Base-by-base conservation (phyloP, 208 protist species). In the Crithidia bombi region DNA sequence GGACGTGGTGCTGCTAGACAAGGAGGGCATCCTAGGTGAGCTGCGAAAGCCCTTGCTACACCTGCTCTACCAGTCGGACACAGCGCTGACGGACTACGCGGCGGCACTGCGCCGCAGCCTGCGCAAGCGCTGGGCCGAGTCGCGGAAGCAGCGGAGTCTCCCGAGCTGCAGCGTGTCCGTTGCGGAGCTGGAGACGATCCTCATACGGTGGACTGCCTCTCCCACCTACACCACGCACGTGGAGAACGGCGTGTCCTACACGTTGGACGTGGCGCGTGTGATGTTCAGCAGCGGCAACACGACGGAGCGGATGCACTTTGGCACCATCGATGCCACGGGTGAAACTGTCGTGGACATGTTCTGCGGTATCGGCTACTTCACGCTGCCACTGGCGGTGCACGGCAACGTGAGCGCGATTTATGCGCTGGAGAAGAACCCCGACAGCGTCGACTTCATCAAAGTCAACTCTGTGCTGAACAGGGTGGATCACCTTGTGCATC, bases 201-300 rank as follows among this genome's bases (percentile, higher is more conserved):
- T 86, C 7, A 23, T 25, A 5, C 10, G 54, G 30, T 83, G 75
- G 65, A 65, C 68, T 6, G 43, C 62, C 14, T 86, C 85, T 19
- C 44, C 73, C 12, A 96, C 94, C 23, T 94, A 86, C 69, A 93
- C 91, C n/a, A 75, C 83, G 23, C 92, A 97, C 69, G 65, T 96
- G 7, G 94, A 98, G 69, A 97, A 96, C 70, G 81, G 86, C 5
- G 81, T 97, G n/a, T 58, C 54, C n/a, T 98, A 97, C 76, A 81
- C 75, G 59, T 91, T 97, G 55, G 94, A 98, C 62, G 89, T 92
- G 55, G 61, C 65, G 30, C 73, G 82, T 1, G 89, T 97, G 26
- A 98, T 98, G 94, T 97, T 98, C 63, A 86, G 79, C 67, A 97
- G 92, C 71, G 94, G 94, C 35, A 98, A 98, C 80, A 95, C 89